Conservation (phyloP, 345 rosid species). For the Camelina laxa region DNA sequence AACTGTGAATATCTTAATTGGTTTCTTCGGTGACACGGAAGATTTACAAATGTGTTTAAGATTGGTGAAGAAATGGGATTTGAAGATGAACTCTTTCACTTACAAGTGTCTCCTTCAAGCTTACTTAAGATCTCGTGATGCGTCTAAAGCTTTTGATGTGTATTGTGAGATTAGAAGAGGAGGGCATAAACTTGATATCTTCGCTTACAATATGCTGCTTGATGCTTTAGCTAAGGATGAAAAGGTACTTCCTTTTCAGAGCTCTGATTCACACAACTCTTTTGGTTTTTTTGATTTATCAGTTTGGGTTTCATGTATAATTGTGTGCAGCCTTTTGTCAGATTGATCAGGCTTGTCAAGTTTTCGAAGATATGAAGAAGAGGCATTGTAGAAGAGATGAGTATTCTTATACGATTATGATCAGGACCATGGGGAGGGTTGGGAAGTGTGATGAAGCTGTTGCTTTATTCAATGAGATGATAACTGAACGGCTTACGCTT, state of each 20-base stretch:
- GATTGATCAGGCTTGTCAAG: conserved; percentile 72
- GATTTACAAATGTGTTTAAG: conserved; percentile 63
- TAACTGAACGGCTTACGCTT: conserved; percentile 56
- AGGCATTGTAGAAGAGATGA: conserved; percentile 73
- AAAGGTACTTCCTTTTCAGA: conserved; percentile 54
- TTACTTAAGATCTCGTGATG: conserved; percentile 67
- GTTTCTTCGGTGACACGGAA: conserved; percentile 59
- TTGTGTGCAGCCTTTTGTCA: conserved; percentile 72
- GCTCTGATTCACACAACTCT: background rate
- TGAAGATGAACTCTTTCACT: conserved; percentile 76
- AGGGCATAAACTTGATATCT: conserved; percentile 72
- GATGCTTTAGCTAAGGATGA: conserved; percentile 81
- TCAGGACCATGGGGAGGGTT: conserved; percentile 70
- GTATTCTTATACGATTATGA: conserved; percentile 85
- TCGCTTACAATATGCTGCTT: conserved; percentile 87
- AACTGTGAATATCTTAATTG: conserved; percentile 74
- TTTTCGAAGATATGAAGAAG: conserved; percentile 81
- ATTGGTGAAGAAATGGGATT: conserved; percentile 71
- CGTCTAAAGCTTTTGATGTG: conserved; percentile 57
- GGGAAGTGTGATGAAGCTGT: conserved; percentile 68
- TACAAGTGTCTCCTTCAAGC: conserved; percentile 89
- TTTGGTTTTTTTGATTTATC: background rate
- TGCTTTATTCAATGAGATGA: conserved; percentile 73
- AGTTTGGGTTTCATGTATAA: conserved; percentile 50
- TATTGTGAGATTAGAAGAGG: conserved; percentile 73